Conservation (phyloP, 495 filamentous ascomycete species). For the Terfezia boudieri region DNA sequence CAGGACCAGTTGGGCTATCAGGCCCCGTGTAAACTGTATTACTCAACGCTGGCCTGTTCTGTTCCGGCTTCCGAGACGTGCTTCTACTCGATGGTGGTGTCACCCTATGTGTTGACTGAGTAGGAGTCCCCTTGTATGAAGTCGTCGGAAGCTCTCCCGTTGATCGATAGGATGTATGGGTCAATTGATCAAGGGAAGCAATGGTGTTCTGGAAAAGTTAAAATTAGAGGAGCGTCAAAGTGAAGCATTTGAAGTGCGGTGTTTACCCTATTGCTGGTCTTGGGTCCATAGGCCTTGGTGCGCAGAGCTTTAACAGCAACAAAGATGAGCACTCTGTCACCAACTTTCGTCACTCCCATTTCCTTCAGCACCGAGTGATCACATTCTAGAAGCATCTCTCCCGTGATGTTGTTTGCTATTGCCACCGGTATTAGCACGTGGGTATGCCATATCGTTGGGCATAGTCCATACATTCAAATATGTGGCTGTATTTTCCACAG, state of each 20-base stretch:
- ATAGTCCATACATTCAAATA: slow-evolving; percentile 48
- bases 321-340: slow-evolving; percentile 87
- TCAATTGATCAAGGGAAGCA: slow-evolving; percentile 35
- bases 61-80: slow-evolving; percentile 40
- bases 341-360: slow-evolving; percentile 95
- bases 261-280: slow-evolving; percentile 67
- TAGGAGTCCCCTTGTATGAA: slow-evolving; percentile 12
- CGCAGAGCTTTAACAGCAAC: slow-evolving; percentile 80
- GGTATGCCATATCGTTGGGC: not conserved
- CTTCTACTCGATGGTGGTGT: slow-evolving; percentile 37
- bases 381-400: slow-evolving; percentile 86
- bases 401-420: slow-evolving; percentile 77
- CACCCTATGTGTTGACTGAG: slow-evolving; percentile 21
- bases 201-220: slow-evolving; percentile 38
- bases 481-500: slow-evolving; percentile 72
- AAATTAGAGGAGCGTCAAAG: slow-evolving; percentile 20
- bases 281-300: slow-evolving; percentile 59
- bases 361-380: slow-evolving; percentile 92
- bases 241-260: not conserved
- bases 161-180: not conserved
- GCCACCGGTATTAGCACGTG: not conserved
- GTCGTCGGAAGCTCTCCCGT: slow-evolving; percentile 1
- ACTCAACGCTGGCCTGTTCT: slow-evolving; percentile 21
- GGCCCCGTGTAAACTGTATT: slow-evolving; percentile 12
- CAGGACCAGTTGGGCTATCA: slow-evolving; percentile 15